Evolutionary conservation across 2,329 filamentous ascomycete species (phyloP).

Genomic region (Aspergillus versicolor): DNA sequence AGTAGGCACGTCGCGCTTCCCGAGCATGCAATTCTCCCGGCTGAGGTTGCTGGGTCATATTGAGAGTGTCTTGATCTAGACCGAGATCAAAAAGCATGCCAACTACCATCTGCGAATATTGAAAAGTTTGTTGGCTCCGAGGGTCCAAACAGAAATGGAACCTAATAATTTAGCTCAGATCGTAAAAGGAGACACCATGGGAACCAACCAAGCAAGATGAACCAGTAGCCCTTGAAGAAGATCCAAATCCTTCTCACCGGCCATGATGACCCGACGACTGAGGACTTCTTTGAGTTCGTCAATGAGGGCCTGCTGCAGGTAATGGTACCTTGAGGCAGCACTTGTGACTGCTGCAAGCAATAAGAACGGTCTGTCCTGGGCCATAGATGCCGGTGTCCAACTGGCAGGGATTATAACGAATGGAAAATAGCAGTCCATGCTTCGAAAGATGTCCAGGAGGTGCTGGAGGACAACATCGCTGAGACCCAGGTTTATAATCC

Average conservation of each 20-base stretch:
- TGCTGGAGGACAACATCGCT: background rate
- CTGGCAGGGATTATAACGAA: background rate
- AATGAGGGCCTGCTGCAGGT: background rate
- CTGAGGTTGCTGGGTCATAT: background rate
- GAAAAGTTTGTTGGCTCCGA: background rate
- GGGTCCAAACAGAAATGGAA: conserved; percentile 6
- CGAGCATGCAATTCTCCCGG: background rate
- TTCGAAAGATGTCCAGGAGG: background rate
- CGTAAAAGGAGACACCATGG: background rate
- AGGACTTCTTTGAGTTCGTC: background rate
- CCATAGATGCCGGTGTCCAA: background rate
- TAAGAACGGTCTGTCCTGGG: background rate
- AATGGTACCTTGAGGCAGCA: background rate
- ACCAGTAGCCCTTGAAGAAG: background rate
- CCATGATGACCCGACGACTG: background rate
- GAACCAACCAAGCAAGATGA: conserved; percentile 1
- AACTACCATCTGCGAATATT: conserved; percentile 1
- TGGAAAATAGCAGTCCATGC: background rate
- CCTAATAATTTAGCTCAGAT: background rate
- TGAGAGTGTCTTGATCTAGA: background rate
- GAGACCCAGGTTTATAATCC: background rate
- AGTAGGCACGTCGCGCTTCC: background rate
- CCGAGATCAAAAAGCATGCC: background rate
- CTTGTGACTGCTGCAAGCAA: background rate
- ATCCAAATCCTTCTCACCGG: conserved; percentile 1